Base-by-base conservation (phyloP, 495 filamentous ascomycete species). In the Lasiosphaeriaceae sp. region DNA sequence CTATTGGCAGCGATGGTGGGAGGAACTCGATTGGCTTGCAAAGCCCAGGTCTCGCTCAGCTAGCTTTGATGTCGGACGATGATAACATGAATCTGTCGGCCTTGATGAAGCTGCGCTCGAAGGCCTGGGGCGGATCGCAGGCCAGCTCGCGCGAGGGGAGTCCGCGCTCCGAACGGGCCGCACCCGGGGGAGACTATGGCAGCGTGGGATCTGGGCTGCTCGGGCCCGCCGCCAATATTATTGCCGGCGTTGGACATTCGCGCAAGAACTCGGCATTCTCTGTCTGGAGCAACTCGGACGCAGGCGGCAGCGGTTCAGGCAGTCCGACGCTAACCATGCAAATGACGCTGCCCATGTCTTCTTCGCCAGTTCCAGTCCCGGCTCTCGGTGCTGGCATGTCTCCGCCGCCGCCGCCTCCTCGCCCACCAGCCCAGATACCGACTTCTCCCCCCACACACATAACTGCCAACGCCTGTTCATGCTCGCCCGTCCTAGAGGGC, bases 121-220 rank as follows among this genome's bases (percentile, higher is more conserved):
- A 80, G 48, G 88, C 90, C 0, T 96, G 90, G 83, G 89, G 89
- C 34, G 89, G 89, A 0, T 92, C 89, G 59, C 86, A 90, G 62
- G 85, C 77, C 0, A 92, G 88, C 62, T 77, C 74, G 12, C 56
- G 70, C 57, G 83, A 84, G 44, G 83, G 83, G 31, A 88, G 83
- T 48, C 82, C 83, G 9, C 66, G 74, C 56, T 71, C 72, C 22
- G 69, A 77, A 62, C 19, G 74, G 56, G 52, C 69, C 23, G 26
- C 39, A 6, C 22, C 35, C n/a, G 31, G n/a, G 0, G n/a, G 31
- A 57, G 57, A 71, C 46, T 63, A 55, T 51, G 54, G 50, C 5
- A 47, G 52, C 11, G 2, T 12, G 21, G 45, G 19, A 11, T 47
- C 17, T 20, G 23, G 37, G 3, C 8, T 26, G 7, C 12, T 45